Conservation (phyloP, 441 rosid species). For the Croton laevigatus region DNA sequence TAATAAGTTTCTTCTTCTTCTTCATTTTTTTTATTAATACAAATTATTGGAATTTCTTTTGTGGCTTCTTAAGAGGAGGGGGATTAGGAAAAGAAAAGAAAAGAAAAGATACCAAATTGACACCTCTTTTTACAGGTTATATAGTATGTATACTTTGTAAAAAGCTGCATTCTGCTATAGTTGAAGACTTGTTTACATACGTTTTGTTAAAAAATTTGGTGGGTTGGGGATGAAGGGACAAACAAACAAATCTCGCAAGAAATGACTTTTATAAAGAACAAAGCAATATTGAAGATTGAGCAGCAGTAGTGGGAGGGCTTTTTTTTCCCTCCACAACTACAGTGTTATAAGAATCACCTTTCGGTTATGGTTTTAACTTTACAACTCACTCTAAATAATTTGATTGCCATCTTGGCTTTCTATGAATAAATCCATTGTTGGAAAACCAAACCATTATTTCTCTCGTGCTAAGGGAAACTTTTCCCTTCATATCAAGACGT, state of each 20-base stretch:
- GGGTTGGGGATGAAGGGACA: constrained; percentile 14
- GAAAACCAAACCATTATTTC: no score
- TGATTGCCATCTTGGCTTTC: no score
- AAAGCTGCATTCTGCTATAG: constrained; percentile 23
- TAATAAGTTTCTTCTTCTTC: neutral
- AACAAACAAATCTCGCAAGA: constrained; percentile 11
- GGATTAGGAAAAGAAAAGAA: neutral
- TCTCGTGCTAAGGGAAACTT: no score
- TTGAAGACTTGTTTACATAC: constrained; percentile 20
- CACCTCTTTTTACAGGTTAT: constrained; percentile 23
- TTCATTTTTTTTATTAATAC: neutral
- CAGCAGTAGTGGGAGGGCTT: neutral
- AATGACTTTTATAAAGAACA: neutral
- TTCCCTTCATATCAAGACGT: no score
- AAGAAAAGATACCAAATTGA: neutral
- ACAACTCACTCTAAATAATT: neutral
- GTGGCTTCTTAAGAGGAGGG: neutral
- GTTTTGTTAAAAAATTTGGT: constrained; percentile 18
- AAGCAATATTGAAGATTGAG: neutral
- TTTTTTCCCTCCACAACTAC: neutral
- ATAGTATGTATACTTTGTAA: constrained; percentile 13
- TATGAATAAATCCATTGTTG: no score
- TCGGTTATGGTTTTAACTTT: neutral
- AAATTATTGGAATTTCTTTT: neutral
- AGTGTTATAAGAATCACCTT: constrained; percentile 10